Evolutionary conservation across 2,329 filamentous ascomycete species (phyloP), one percentile per base, ranked within the genome.

Genomic region (Penicillium polonicum): DNA sequence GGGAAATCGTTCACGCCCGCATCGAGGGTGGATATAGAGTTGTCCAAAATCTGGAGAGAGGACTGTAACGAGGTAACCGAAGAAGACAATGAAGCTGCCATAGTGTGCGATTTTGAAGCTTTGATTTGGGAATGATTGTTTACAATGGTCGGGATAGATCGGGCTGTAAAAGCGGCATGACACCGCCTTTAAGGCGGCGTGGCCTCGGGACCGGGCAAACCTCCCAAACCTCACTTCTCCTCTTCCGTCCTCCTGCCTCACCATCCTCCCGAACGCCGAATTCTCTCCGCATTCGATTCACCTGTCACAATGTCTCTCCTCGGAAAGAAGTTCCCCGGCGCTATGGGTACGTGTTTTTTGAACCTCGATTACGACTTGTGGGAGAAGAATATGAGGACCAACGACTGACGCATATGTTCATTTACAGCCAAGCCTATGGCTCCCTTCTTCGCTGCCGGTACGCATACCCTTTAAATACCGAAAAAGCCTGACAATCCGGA

Each of bases 361-460:
- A 33, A 58, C 68, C 58, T 56, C 48, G n/a, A 44, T 42, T 48
- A 42, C 27, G 15, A 9, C 21, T 17, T 35, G 19, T 45, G 19
- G 38, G 45, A 36, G 27, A 27, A 23, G 13, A 17, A 35, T 38
- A 42, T 58, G 55, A 49, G 57, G 58, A 70, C 63, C 60, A 58
- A 60, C 59, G 66, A 68, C 69, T 74, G 61, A 76, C 71, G 56
- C 57, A 66, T 55, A 59, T 53, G 35, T 57, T 52, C 51, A 65
- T 59, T 44, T 73, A 76, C 75, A 97, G 93, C 91, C 82, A 85
- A 86, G 84, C 92, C 93, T 71, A 88, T 95, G 88, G 87, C 86
- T 78, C 93, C 93, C 70, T 97, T 97, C 86, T 94, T 92, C 84
- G 83, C 85, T 79, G 93, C 93, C 77, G 92, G 93, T 96, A 94